Percentiles rank a stretch among this genome's conserved stretches.
Evolutionary conservation across 2,329 filamentous ascomycete species (phyloP).

Genomic region (Fusarium sp.): DNA sequence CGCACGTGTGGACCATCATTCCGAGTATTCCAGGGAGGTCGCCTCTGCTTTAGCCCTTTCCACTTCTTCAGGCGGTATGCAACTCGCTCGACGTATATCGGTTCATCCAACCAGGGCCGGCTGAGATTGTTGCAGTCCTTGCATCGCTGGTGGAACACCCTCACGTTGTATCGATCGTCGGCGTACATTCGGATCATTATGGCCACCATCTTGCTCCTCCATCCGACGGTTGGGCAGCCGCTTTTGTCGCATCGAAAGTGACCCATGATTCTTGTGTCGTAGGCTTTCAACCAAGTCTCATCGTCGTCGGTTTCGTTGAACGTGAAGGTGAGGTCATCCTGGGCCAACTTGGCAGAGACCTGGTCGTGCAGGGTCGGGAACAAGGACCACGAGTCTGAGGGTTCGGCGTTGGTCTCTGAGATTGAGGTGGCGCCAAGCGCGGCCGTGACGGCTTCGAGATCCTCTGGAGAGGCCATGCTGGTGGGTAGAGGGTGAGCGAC

Average conservation of each 20-base stretch:
- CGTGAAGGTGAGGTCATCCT: slow-evolving; percentile 29
- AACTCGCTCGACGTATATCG: slow-evolving; percentile 54
- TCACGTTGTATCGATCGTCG: slow-evolving; percentile 52
- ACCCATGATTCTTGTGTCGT: slow-evolving; percentile 53
- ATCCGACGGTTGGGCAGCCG: slow-evolving; percentile 40
- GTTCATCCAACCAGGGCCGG: slow-evolving; percentile 44
- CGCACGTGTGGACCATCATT: slow-evolving; percentile 43
- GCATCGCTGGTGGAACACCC: slow-evolving; percentile 58
- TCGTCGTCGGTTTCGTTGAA: slow-evolving; percentile 47
- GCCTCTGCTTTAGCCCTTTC: slow-evolving; percentile 48
- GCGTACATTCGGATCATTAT: slow-evolving; percentile 54
- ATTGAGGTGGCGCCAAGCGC: too few relatives aligned
- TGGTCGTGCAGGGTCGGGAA: slow-evolving; percentile 33
- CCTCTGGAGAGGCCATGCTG: slow-evolving; percentile 1
- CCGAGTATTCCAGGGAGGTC: not conserved
- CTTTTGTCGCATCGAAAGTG: slow-evolving; percentile 52
- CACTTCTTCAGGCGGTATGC: slow-evolving; percentile 57
- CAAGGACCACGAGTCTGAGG: slow-evolving; percentile 36
- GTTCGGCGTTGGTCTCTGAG: not conserved
- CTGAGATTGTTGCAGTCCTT: slow-evolving; percentile 49
- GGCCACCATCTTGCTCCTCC: slow-evolving; percentile 55
- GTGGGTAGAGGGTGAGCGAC: too few relatives aligned
- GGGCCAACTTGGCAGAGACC: slow-evolving; percentile 29
- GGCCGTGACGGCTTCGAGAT: too few relatives aligned
- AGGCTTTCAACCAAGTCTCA: slow-evolving; percentile 20